These are phyloP conservation scores for Cryptosporidium sp. DNA, from an alignment of 169 alveolate species.

Conservation along the genomic window DNA sequence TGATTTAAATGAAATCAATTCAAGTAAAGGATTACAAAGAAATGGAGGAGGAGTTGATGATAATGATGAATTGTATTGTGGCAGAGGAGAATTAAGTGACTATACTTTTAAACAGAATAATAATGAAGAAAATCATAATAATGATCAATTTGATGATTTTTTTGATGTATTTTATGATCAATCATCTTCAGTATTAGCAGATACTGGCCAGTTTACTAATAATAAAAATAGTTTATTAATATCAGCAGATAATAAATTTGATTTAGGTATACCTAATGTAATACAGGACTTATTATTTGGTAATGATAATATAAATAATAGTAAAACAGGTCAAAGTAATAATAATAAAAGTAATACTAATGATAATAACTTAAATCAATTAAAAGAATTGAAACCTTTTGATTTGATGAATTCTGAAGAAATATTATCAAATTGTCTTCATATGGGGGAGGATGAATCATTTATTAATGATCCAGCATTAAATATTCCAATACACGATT, in stretches of 20 bases:
- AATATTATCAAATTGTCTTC: constrained; percentile 7
- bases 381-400: constrained; percentile 28
- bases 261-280: constrained; percentile 44
- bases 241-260: constrained; percentile 31
- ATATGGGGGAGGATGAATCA: constrained; percentile 51
- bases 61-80: constrained; percentile 2
- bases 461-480: constrained; percentile 51
- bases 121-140: not conserved
- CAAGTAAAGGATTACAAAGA: not conserved
- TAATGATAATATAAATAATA: not conserved
- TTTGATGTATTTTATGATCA: constrained; percentile 70
- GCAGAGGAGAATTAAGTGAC: too few relatives aligned
- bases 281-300: constrained; percentile 57
- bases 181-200: constrained; percentile 37
- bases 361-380: not conserved
- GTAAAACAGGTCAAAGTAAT: not conserved
- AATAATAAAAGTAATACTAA: not conserved
- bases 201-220: constrained; percentile 42
- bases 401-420: constrained; percentile 13
- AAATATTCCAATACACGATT: constrained; percentile 73
- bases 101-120: not conserved
- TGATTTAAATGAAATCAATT: not conserved
- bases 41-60: not conserved
- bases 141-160: constrained; percentile 61
- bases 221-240: constrained; percentile 7